Evolutionary conservation across 257 asterid species (phyloP), one percentile per base, ranked within the genome.

Genomic region (Coffea canephora): DNA sequence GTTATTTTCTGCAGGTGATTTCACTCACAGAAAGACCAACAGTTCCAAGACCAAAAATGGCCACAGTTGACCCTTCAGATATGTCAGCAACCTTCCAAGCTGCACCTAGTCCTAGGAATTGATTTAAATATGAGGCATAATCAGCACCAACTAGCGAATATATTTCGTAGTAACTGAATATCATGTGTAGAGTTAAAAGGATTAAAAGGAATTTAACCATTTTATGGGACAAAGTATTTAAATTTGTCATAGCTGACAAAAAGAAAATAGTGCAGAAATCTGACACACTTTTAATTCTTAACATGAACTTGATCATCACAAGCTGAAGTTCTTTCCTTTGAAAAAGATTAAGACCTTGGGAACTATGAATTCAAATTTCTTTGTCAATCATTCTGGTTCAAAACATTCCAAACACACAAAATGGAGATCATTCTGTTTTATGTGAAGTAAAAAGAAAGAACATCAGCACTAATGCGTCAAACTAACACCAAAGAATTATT

Each of bases 41-140:
- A 74, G 99, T 93, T 83, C 98, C 99, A 80, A 95, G 99, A 82
- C 99, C 99, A 83, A 91, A 95, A 83, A 95, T 85, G 72, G 88
- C 97, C 31, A 93, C 92, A 18, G 89, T 91, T 45, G 98, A 93
- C 84, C 98, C 97, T 91, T 86, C 74, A 39, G 96, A 82, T 83
- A 93, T 76, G 86, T 91, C 91, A 70, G 99, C 99, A 73, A 95
- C 97, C 85, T 91, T 95, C 99, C 99, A 95, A 82, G 99, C 98
- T 39, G 99, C 98, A 69, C 99, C 99, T 57, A 95, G 89, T 73
- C 99, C 99, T 95, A 85, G 39, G 50, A n/a, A 84, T 64, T 45
- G 70, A 70, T 62, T 75, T 23, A 46, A 71, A 84, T 65, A 48
- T 52, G 65, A 76, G 31, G 48, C 78, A 77, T 59, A 79, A 31